phyloP scores from a whole-genome alignment of 2,329 filamentous ascomycete species.

The Aspergillus sp. region DNA sequence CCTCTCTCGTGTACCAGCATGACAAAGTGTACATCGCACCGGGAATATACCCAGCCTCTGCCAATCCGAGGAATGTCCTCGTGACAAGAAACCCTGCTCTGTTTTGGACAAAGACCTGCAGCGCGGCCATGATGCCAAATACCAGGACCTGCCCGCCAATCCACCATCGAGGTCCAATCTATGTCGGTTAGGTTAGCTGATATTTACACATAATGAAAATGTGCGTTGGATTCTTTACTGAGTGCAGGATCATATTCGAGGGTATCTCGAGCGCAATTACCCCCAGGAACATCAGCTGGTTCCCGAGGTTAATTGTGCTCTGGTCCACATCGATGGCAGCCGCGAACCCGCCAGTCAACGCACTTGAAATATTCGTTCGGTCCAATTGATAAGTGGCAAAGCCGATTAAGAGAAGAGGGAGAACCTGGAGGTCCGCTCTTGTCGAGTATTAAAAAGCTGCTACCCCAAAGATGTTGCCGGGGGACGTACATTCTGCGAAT shows the following conservation, averaged over 20 bases:
- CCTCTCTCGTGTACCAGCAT: conserved; percentile 44
- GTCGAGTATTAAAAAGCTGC: neutral
- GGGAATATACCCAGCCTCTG: conserved; percentile 49
- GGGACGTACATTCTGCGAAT: neutral
- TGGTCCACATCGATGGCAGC: conserved; percentile 39
- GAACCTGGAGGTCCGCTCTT: conserved; percentile 43
- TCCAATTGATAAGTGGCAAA: conserved; percentile 49
- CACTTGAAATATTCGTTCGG: conserved; percentile 48
- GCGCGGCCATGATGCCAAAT: conserved; percentile 42
- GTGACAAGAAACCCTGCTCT: conserved; percentile 41
- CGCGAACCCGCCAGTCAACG: conserved; percentile 45
- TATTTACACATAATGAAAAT: neutral
- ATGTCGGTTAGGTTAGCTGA: neutral
- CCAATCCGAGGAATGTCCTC: conserved; percentile 41
- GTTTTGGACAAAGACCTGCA: conserved; percentile 41
- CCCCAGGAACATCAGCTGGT: conserved; percentile 49
- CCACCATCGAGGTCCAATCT: conserved; percentile 43
- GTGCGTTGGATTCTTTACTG: conserved; percentile 16
- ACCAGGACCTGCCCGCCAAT: conserved; percentile 44
- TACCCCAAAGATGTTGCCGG: neutral
- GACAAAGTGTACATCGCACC: conserved; percentile 48
- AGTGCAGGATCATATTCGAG: conserved; percentile 38
- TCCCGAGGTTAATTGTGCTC: conserved; percentile 47
- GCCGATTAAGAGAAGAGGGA: conserved; percentile 45
- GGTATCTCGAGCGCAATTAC: conserved; percentile 48